phyloP scores from a whole-genome alignment of 2,329 filamentous ascomycete genomes.

The Alternaria brassicae region DNA sequence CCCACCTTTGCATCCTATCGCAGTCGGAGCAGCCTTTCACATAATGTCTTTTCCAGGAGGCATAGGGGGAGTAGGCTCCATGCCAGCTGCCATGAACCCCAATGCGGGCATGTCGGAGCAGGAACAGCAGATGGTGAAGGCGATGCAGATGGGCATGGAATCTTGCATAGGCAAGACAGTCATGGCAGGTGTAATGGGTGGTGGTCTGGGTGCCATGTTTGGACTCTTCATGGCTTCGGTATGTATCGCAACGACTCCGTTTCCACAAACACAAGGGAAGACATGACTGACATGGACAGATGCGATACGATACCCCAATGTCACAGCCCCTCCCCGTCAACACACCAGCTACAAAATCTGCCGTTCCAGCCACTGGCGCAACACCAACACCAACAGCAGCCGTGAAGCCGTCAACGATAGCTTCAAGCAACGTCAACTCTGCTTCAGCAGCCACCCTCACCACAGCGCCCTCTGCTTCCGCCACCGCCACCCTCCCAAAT shows the following conservation, averaged over 20 bases:
- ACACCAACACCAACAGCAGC: slow-evolving; percentile 11
- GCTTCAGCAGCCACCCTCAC: slow-evolving; percentile 8
- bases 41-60: slow-evolving; percentile 45
- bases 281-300: slow-evolving; percentile 60
- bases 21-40: neutral
- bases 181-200: slow-evolving; percentile 91
- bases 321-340: slow-evolving; percentile 53
- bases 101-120: slow-evolving; percentile 53
- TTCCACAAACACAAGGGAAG: neutral
- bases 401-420: slow-evolving; percentile 11
- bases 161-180: slow-evolving; percentile 88
- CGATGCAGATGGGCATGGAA: slow-evolving; percentile 86
- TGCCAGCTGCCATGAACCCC: slow-evolving; percentile 41
- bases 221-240: slow-evolving; percentile 98
- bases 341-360: slow-evolving; percentile 28
- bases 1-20: neutral
- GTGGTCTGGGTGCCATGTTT: slow-evolving; percentile 91
- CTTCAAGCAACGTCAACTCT: slow-evolving; percentile 7
- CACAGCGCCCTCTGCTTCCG: slow-evolving; percentile 62
- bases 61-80: slow-evolving; percentile 29
- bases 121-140: slow-evolving; percentile 59
- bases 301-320: slow-evolving; percentile 97
- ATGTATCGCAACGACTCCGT: slow-evolving; percentile 50
- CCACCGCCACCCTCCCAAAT: slow-evolving; percentile 63
- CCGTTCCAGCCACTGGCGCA: slow-evolving; percentile 53